Conservation (phyloP, 306 rosid species). For the Biancaea sappan region DNA sequence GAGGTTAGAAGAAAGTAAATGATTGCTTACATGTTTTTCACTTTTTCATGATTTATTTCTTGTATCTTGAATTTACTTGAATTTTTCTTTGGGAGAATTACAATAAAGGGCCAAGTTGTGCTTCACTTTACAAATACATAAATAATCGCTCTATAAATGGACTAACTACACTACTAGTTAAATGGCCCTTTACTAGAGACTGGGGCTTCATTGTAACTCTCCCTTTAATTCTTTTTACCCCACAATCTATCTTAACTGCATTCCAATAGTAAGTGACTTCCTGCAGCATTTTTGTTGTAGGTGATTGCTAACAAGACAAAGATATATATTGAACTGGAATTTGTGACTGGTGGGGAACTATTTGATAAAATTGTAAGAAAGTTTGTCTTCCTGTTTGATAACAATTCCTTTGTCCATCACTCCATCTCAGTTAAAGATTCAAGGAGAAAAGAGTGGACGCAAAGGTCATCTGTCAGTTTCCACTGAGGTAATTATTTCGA, state of each 20-base stretch:
- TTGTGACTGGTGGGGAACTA: slow-evolving; percentile 71
- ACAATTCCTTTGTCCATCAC: slow-evolving; percentile 26
- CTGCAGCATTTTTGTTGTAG: slow-evolving; percentile 44
- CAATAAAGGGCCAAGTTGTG: neutral
- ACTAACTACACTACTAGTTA: neutral
- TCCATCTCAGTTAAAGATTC: slow-evolving; percentile 66
- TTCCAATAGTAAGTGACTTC: slow-evolving; percentile 32
- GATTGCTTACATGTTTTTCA: slow-evolving; percentile 2
- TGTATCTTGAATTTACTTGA: neutral
- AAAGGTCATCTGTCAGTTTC: slow-evolving; percentile 72
- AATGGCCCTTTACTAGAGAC: neutral
- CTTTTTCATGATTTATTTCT: neutral
- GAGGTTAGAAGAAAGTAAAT: slow-evolving; percentile 53
- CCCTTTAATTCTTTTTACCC: neutral
- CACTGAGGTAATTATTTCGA: slow-evolving; percentile 56
- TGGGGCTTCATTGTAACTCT: neutral
- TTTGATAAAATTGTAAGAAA: slow-evolving; percentile 75
- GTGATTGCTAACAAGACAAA: slow-evolving; percentile 90
- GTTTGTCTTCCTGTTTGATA: slow-evolving; percentile 16
- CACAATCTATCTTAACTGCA: neutral
- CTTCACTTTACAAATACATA: neutral
- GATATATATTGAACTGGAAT: slow-evolving; percentile 73
- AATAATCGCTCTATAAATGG: neutral
- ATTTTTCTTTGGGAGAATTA: slow-evolving; percentile 7
- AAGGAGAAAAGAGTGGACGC: slow-evolving; percentile 69